Evolutionary conservation across 176 grass and related monocot species (phyloP).

Genomic region (Eragrostis curvula): DNA sequence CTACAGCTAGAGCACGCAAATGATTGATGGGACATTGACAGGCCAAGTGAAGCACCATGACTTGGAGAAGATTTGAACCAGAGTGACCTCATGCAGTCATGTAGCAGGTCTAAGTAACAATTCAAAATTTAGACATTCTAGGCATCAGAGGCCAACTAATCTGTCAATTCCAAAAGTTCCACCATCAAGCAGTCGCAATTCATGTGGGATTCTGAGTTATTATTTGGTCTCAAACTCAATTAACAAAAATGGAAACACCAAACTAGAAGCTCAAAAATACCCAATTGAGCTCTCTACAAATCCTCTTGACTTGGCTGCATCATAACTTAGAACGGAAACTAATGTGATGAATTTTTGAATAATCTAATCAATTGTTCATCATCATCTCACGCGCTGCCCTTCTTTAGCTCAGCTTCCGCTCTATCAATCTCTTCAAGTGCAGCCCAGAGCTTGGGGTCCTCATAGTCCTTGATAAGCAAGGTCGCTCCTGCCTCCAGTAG

Average conservation of each 20-base stretch:
- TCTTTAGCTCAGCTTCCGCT: slow-evolving; percentile 60
- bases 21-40: not conserved
- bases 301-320: not conserved
- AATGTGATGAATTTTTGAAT: not conserved
- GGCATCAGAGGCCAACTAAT: not conserved
- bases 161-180: not conserved
- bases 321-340: slow-evolving; percentile 8
- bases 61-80: no score
- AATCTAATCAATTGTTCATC: slow-evolving; percentile 19
- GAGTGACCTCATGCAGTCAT: no score
- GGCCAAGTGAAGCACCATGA: not conserved
- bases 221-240: slow-evolving; percentile 12
- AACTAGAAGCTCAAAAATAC: slow-evolving; percentile 38
- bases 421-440: slow-evolving; percentile 63
- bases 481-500: slow-evolving; percentile 72
- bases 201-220: not conserved
- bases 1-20: not conserved
- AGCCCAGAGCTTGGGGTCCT: slow-evolving; percentile 79
- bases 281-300: slow-evolving; percentile 18
- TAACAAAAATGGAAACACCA: not conserved
- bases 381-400: slow-evolving; percentile 7
- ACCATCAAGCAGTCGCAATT: slow-evolving; percentile 6
- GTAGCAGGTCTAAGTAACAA: not conserved
- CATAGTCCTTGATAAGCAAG: slow-evolving; percentile 80
- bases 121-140: not conserved